Evolutionary conservation across 805 yeast species (phyloP).

Genomic region (Yarrowia deformans): DNA sequence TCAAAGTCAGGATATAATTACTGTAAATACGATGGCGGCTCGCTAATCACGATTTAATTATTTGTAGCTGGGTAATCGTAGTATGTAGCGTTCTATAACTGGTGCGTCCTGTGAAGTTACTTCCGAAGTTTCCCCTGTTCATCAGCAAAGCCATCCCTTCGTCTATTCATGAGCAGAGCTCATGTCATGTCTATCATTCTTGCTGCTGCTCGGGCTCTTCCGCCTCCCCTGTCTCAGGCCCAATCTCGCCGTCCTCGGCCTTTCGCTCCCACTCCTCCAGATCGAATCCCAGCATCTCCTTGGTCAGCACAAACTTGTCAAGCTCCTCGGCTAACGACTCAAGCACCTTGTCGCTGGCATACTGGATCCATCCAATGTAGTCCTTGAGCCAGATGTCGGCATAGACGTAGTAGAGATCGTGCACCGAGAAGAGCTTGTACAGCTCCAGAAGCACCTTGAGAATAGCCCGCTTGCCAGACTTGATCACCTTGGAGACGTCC

Average conservation of each 20-base stretch:
- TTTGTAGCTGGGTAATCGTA: too few relatives aligned
- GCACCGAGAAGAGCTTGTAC: slow-evolving; percentile 69
- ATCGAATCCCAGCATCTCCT: slow-evolving; percentile 45
- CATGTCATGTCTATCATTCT: too few relatives aligned
- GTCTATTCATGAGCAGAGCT: too few relatives aligned
- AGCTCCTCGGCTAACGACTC: slow-evolving; percentile 73
- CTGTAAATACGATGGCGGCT: too few relatives aligned
- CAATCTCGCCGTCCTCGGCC: slow-evolving; percentile 38
- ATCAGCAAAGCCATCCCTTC: too few relatives aligned
- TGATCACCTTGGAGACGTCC: slow-evolving; percentile 69
- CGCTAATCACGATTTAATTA: too few relatives aligned
- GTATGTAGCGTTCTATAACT: too few relatives aligned
- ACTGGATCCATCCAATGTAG: slow-evolving; percentile 71
- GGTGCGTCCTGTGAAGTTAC: too few relatives aligned
- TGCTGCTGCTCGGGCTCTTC: background rate
- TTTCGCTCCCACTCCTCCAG: slow-evolving; percentile 44
- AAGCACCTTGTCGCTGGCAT: slow-evolving; percentile 64
- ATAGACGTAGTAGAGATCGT: slow-evolving; percentile 85
- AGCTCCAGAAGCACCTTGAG: slow-evolving; percentile 65
- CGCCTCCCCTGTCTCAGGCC: background rate
- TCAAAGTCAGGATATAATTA: too few relatives aligned
- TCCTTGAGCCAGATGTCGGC: slow-evolving; percentile 80
- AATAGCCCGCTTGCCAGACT: slow-evolving; percentile 73
- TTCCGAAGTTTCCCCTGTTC: too few relatives aligned
- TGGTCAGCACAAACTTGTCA: slow-evolving; percentile 46